A percentile compares a stretch with the other conserved stretches of the same genome.
Conservation (phyloP, 2,329 filamentous ascomycete genomes). For the Stromatinia cepivora region DNA sequence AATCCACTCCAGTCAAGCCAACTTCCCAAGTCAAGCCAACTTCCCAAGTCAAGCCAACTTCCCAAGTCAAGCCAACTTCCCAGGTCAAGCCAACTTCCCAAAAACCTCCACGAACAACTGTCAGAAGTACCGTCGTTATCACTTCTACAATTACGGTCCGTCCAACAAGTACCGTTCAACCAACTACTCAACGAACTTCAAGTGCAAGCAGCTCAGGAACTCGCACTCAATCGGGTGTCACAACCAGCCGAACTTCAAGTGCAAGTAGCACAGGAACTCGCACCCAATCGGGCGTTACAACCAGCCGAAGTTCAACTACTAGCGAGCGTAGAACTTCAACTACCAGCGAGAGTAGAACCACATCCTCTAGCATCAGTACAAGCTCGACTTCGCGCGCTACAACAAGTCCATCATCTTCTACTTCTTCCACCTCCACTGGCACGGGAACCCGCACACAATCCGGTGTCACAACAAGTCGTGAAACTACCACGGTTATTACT, state of each 20-base stretch:
- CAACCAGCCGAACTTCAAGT: not conserved
- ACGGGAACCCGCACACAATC: not conserved
- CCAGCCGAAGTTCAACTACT: not conserved
- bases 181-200: not conserved
- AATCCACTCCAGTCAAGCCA: not conserved
- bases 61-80: too few species aligned
- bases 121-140: conserved; percentile 1
- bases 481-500: not conserved
- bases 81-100: not conserved
- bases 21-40: not conserved
- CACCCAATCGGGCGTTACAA: not conserved
- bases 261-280: not conserved
- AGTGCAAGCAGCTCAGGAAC: not conserved
- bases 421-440: not conserved
- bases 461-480: not conserved
- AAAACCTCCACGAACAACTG: not conserved
- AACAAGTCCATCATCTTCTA: not conserved
- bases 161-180: not conserved
- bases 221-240: not conserved
- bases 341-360: not conserved
- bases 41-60: not conserved
- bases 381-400: not conserved
- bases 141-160: not conserved
- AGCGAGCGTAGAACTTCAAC: not conserved
- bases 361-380: not conserved